These are phyloP conservation scores for Chlorella sp. DNA, from an alignment of 139 green algal genomes.

Conservation along the genomic window DNA sequence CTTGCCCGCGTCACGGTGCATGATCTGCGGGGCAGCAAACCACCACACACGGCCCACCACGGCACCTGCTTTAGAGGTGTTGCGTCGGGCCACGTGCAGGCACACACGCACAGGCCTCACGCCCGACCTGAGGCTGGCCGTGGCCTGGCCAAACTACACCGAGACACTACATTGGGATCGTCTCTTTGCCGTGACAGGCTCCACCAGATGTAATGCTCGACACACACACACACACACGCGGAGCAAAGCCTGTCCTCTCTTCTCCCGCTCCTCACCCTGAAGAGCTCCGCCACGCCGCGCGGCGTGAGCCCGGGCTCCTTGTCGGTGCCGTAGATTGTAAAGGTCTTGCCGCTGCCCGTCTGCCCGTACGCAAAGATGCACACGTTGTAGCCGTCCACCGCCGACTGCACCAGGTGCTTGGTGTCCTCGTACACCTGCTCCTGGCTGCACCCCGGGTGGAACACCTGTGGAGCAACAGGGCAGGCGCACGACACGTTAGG, in stretches of 20 bases:
- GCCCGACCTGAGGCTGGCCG: too few relatives aligned
- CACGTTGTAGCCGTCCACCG: constrained; percentile 74
- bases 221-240: background rate
- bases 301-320: constrained; percentile 77
- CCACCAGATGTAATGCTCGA: too few relatives aligned
- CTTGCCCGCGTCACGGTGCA: constrained; percentile 72
- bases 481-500: too few relatives aligned
- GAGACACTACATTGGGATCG: too few relatives aligned
- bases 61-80: too few relatives aligned
- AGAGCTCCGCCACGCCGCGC: constrained; percentile 85
- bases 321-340: constrained; percentile 82
- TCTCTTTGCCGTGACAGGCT: too few relatives aligned
- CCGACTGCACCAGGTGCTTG: constrained; percentile 90
- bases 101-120: too few relatives aligned
- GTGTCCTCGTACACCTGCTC: constrained; percentile 95
- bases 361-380: constrained; percentile 86
- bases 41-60: too few relatives aligned
- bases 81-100: too few relatives aligned
- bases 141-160: too few relatives aligned
- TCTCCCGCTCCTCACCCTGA: constrained; percentile 26
- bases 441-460: constrained; percentile 54
- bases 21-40: constrained; percentile 17
- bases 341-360: constrained; percentile 80
- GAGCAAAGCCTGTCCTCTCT: background rate
- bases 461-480: too few relatives aligned